phyloP scores from a whole-genome alignment of 805 yeast genomes.

The Cyberlindnera petersonii region DNA sequence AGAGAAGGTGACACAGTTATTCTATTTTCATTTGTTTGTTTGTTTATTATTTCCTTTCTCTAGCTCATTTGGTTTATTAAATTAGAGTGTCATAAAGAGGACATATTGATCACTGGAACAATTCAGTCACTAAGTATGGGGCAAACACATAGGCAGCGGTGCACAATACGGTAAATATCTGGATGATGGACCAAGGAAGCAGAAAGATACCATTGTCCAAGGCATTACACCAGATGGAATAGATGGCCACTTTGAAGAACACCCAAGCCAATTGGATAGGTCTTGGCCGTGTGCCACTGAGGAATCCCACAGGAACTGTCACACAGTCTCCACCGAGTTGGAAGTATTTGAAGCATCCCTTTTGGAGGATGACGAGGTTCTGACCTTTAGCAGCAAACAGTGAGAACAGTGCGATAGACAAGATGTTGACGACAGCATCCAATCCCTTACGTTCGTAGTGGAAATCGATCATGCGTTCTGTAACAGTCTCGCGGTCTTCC shows the following conservation, averaged over 20 bases:
- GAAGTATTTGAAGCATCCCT: conserved; percentile 88
- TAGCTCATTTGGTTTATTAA: too few species aligned
- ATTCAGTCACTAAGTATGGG: conserved; percentile 53
- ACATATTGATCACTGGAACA: conserved; percentile 21
- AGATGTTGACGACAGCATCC: conserved; percentile 82
- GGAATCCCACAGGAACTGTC: conserved; percentile 72
- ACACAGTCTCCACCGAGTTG: conserved; percentile 78
- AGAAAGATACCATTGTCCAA: conserved; percentile 58
- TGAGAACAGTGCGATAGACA: conserved; percentile 85
- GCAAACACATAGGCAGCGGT: conserved; percentile 78
- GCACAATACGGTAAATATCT: conserved; percentile 60
- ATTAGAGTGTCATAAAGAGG: too few species aligned
- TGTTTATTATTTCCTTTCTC: too few species aligned
- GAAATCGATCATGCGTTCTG: conserved; percentile 58
- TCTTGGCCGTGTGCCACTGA: conserved; percentile 75
- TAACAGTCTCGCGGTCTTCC: conserved; percentile 51
- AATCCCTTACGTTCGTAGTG: conserved; percentile 73
- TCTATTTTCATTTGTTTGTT: too few species aligned
- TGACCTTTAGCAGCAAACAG: conserved; percentile 82
- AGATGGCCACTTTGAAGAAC: conserved; percentile 87
- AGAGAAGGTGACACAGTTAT: too few species aligned
- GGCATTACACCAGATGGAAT: conserved; percentile 69
- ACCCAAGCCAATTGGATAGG: conserved; percentile 77
- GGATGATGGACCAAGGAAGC: conserved; percentile 66
- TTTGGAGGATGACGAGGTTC: conserved; percentile 65